Evolutionary conservation across 768 basidiomycete genomes (phyloP).

Genomic region (Trametes cinnabarina): DNA sequence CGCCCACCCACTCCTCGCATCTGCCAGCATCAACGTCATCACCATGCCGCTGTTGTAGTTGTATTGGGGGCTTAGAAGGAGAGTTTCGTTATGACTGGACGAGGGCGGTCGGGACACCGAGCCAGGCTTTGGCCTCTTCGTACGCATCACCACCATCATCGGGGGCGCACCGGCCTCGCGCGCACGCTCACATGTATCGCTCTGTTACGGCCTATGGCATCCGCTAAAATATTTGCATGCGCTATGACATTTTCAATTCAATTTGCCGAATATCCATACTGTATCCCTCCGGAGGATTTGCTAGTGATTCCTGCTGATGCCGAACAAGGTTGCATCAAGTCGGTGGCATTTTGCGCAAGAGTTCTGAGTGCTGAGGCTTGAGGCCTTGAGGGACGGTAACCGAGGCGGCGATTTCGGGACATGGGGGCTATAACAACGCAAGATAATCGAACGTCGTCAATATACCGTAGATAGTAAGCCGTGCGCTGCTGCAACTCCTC

Average conservation of each 20-base stretch:
- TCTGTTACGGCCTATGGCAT: slow-evolving; percentile 26
- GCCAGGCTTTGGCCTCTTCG: slow-evolving; percentile 2
- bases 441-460: too few species aligned
- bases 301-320: too few species aligned
- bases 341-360: too few species aligned
- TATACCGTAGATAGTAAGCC: too few species aligned
- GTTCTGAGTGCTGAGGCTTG: too few species aligned
- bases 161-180: slow-evolving; percentile 16
- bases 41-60: slow-evolving; percentile 17
- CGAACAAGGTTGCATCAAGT: too few species aligned
- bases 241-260: slow-evolving; percentile 10
- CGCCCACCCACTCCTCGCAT: slow-evolving; percentile 1
- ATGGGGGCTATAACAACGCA: too few species aligned
- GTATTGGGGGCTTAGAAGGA: slow-evolving; percentile 14
- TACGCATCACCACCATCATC: slow-evolving; percentile 15
- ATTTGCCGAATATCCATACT: neutral
- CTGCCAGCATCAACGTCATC: neutral
- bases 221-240: slow-evolving; percentile 24
- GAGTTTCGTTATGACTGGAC: neutral
- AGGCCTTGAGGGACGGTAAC: too few species aligned
- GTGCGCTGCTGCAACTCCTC: too few species aligned
- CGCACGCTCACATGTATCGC: slow-evolving; percentile 25
- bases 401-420: too few species aligned
- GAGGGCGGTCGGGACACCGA: slow-evolving; percentile 15
- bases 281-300: too few species aligned